Evolutionary conservation across 2,329 filamentous ascomycete genomes (phyloP), one percentile per base, ranked within the genome.

Genomic region (Onygena corvina): DNA sequence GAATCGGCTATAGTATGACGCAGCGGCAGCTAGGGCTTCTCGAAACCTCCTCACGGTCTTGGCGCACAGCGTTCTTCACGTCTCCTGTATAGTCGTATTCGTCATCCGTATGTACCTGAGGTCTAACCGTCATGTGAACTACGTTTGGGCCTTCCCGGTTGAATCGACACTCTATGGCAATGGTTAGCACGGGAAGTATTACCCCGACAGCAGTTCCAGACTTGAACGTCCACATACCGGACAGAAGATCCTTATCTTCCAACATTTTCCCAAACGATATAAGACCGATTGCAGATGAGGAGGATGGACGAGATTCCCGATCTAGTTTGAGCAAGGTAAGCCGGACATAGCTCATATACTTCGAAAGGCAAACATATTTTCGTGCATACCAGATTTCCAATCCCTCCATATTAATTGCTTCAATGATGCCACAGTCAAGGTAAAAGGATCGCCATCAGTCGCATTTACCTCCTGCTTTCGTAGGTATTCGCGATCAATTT

Each of bases 361-460:
- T 6, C 31, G 16, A 23, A 25, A 11, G 42, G 44, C 48, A 47
- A 45, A 25, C 25, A 6, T 38, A 8, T 8, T 3, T 3, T 11
- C 4, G n/a, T 25, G 44, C 56, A 54, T 69, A 77, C 76, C 86
- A 59, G 81, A 82, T 57, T 87, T 76, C 90, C 90, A 96, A 65
- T 95, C 89, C 59, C 86, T 77, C 71, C 92, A 77, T 63, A 96
- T 94, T 61, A 95, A 71, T 69, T 95, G 88, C 68, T 95, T 95
- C 56, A 96, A 71, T 2, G 86, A 94, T 64, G 95, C 94, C 46
- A 94, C 83, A 57, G 86, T 94, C 68, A 96, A 87, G 62, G 83
- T 85, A 62, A 87, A 89, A 1, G 88, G 88, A 61, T 95, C 87
- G 55, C 77, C 75, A 27, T 82, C 81, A 16, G 86, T 83, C 1